These are phyloP conservation scores for Fusarium xylarioides DNA, from an alignment of 2,329 filamentous ascomycete genomes.

Conservation along the genomic window DNA sequence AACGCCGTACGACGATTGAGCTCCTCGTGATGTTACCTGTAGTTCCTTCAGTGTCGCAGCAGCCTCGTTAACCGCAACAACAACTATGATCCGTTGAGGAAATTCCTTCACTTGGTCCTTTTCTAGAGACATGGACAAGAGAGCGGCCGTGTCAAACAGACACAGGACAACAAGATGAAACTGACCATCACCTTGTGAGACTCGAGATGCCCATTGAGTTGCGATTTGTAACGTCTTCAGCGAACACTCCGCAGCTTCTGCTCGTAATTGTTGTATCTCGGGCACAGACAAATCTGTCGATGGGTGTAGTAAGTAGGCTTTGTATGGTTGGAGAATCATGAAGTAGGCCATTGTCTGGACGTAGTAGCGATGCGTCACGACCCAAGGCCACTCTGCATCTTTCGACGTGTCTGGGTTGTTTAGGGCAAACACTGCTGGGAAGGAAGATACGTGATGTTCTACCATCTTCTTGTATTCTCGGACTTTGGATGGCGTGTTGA, in stretches of 20 bases:
- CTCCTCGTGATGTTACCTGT: background rate
- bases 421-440: background rate
- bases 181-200: background rate
- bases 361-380: constrained; percentile 6
- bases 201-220: background rate
- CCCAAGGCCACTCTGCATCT: constrained; percentile 5
- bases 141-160: constrained; percentile 10
- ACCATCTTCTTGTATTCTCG: background rate
- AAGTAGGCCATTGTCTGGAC: constrained; percentile 15
- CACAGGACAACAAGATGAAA: constrained; percentile 2
- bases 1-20: background rate
- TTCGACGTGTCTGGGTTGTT: background rate
- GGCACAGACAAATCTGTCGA: background rate
- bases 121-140: background rate
- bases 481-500: background rate
- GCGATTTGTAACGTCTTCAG: background rate
- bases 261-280: background rate
- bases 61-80: background rate
- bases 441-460: background rate
- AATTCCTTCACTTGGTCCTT: background rate
- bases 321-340: constrained; percentile 15
- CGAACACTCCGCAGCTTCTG: background rate
- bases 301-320: background rate
- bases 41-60: background rate
- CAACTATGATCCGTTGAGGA: background rate